Base-by-base conservation (phyloP, 129 eudicot species). In the Gnaphalium uliginosum region DNA sequence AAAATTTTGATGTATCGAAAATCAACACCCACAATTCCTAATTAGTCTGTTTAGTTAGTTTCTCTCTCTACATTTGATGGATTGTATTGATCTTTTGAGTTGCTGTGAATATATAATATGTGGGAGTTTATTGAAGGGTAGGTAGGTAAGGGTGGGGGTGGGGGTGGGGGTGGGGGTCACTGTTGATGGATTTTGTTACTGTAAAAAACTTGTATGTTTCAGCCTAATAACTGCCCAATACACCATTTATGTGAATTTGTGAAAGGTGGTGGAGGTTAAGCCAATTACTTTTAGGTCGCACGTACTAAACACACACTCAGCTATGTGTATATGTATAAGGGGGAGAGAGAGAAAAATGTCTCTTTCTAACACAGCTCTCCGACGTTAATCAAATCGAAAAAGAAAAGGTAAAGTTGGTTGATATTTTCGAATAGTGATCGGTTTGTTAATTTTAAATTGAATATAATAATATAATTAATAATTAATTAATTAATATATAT, bases 381-480 rank as follows among this genome's bases (percentile, higher is more conserved):
- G 83, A 92, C 93, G 91, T 92, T 92, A 92, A 89, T 83, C 91
- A 86, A 87, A 85, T 92, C 97, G 96, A 89, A 92, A 86, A 48
- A 29, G 4, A 4, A 19, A 68, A 67, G 50, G 75, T 69, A 66
- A 65, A 73, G 83, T 73, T 39, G 73, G 59, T 46, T 63, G 76
- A 43, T 51, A 23, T 63, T 41, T 62, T 51, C 18, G 53, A 41
- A 56, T 1, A n/a, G 11, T 56, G 9, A n/a, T n/a, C n/a, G n/a
- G n/a, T n/a, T n/a, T n/a, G n/a, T n/a, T n/a, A n/a, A n/a, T n/a
- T n/a, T n/a, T n/a, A n/a, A n/a, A n/a, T n/a, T n/a, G 19, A 21
- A 56, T 2, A 4, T 50, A 14, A 17, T 51, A 51, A 14, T 1
- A n/a, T 17, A 51, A 2, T 41, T 41, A 41, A 41, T 41, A 39